Conservation (phyloP, 2,329 filamentous ascomycete genomes). For the Colletotrichum godetiae region DNA sequence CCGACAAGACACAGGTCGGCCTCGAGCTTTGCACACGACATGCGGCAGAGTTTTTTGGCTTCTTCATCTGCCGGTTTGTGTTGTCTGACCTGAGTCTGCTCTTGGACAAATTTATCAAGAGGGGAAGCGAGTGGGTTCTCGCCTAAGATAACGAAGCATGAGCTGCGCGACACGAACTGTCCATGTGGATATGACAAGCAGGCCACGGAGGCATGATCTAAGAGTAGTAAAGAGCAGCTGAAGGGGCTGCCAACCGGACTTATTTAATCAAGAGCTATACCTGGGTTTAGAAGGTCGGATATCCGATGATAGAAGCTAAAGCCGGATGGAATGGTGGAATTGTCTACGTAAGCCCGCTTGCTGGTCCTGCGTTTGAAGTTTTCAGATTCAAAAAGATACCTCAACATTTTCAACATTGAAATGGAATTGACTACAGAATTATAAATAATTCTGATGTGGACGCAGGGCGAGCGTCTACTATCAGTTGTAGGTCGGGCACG, state of each 20-base stretch:
- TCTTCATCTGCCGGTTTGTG: constrained; percentile 97
- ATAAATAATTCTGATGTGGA: background rate
- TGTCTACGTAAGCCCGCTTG: background rate
- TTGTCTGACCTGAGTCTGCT: constrained; percentile 84
- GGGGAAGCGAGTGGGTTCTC: constrained; percentile 92
- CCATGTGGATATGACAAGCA: background rate
- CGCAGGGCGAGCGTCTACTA: background rate
- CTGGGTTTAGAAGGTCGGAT: background rate
- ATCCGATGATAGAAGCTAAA: background rate
- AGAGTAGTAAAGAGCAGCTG: background rate
- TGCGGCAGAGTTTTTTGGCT: constrained; percentile 96
- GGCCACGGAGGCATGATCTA: background rate
- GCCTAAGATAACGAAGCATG: constrained; percentile 39
- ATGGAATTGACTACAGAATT: background rate
- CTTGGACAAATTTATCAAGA: constrained; percentile 97
- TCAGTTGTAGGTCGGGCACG: background rate
- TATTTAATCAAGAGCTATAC: background rate
- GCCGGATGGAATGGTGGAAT: background rate
- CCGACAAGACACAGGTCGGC: constrained; percentile 93
- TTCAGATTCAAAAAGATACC: background rate
- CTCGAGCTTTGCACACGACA: constrained; percentile 93
- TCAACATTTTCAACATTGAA: background rate
- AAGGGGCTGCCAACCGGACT: background rate
- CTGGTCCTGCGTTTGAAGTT: background rate
- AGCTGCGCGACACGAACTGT: background rate